A percentile compares a stretch with the other conserved stretches of the same genome.
These are phyloP conservation scores for Salix arbutifolia DNA, from an alignment of 345 rosid species.

Conservation along the genomic window DNA sequence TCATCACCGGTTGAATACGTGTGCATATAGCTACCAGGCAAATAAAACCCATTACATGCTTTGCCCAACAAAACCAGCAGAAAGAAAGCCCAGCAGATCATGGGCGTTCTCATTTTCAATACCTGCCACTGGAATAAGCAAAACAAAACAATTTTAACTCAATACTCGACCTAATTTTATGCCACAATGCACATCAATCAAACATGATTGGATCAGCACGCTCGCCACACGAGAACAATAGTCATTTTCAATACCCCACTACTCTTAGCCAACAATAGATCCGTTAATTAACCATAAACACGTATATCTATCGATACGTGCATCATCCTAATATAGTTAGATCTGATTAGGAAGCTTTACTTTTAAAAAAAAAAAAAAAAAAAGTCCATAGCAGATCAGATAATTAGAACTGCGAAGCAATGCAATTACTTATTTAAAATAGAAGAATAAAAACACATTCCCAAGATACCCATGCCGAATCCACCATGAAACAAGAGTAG, in stretches of 20 bases:
- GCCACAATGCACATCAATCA: neutral
- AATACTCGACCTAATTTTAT: neutral
- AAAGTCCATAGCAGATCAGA: neutral
- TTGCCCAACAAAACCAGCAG: constrained; percentile 36
- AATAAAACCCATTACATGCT: constrained; percentile 63
- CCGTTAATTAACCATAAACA: neutral
- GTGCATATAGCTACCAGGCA: constrained; percentile 87
- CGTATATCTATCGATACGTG: neutral
- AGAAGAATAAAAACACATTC: no score
- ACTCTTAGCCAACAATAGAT: neutral
- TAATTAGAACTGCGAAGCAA: no score
- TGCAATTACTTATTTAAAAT: no score
- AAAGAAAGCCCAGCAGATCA: constrained; percentile 34
- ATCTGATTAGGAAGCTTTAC: neutral
- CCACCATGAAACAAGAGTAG: no score
- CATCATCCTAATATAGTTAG: neutral
- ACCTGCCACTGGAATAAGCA: constrained; percentile 11
- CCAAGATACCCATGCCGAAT: no score
- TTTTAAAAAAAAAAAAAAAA: no score
- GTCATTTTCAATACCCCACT: neutral
- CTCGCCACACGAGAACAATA: neutral
- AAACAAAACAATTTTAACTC: neutral
- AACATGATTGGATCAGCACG: neutral
- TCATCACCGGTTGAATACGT: constrained; percentile 49
- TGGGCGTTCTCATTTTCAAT: constrained; percentile 28